These are phyloP conservation scores for Rhizophagus clarus DNA, from an alignment of 192 early-diverging fungal genomes.

Conservation along the genomic window DNA sequence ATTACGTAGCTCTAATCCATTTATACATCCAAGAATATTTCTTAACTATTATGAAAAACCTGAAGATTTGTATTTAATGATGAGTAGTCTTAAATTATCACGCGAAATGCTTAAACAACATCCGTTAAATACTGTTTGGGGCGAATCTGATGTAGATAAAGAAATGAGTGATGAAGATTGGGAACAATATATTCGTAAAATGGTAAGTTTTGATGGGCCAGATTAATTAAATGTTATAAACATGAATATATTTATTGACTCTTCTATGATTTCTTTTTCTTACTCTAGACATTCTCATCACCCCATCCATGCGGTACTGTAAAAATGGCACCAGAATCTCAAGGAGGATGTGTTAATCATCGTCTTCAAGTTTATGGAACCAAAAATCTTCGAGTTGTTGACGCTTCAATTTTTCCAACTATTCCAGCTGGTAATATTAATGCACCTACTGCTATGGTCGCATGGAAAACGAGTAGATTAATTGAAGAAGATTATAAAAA, in stretches of 20 bases:
- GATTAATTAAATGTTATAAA: too few relatives aligned
- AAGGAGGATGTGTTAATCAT: conserved; percentile 4
- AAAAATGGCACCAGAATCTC: background rate
- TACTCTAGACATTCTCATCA: background rate
- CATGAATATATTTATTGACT: too few relatives aligned
- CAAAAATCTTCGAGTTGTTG: conserved; percentile 6
- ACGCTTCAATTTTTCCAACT: background rate
- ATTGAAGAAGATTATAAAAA: conserved; percentile 1
- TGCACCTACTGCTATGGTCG: background rate
- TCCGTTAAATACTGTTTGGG: background rate
- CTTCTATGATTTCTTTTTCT: background rate
- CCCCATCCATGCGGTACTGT: background rate
- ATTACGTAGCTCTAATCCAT: too few relatives aligned
- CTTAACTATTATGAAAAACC: too few relatives aligned
- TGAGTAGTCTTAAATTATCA: background rate
- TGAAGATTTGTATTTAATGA: background rate
- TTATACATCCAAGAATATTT: too few relatives aligned
- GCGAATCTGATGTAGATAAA: background rate
- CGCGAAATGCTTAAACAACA: background rate
- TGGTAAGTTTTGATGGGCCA: background rate
- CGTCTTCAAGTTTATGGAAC: conserved; percentile 15
- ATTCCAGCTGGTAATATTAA: background rate
- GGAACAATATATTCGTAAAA: background rate
- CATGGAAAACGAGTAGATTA: background rate
- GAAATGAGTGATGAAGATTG: background rate